A percentile compares a stretch with the other conserved stretches of the same genome.
phyloP scores from a whole-genome alignment of 345 rosid species.

The Salix purpurea region DNA sequence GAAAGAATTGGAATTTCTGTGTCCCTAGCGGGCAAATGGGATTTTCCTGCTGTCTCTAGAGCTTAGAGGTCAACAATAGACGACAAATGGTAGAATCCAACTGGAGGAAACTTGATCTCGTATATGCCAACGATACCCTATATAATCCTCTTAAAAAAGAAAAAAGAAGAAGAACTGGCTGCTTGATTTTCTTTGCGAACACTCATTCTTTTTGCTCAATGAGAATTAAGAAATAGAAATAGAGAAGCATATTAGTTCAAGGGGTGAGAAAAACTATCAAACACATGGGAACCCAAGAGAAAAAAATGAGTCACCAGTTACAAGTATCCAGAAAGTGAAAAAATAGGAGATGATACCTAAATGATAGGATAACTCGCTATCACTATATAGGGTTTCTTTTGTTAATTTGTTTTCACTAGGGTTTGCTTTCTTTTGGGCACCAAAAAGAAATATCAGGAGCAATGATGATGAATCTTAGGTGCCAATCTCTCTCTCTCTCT shows the following conservation, averaged over 20 bases:
- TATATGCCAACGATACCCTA: too few relatives aligned
- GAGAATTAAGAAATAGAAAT: neutral
- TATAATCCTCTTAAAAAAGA: too few relatives aligned
- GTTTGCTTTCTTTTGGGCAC: slow-evolving; percentile 28
- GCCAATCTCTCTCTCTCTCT: slow-evolving; percentile 51
- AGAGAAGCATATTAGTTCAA: neutral
- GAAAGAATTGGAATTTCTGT: slow-evolving; percentile 19
- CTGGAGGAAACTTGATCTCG: too few relatives aligned
- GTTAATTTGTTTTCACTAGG: slow-evolving; percentile 2
- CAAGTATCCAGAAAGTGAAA: neutral
- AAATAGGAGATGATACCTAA: neutral
- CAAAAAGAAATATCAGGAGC: slow-evolving; percentile 40
- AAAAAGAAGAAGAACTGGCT: too few relatives aligned
- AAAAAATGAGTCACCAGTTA: neutral
- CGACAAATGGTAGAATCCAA: slow-evolving; percentile 21
- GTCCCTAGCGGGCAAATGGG: slow-evolving; percentile 15
- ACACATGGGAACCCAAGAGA: neutral
- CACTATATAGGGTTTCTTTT: slow-evolving; percentile 20
- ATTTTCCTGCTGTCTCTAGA: slow-evolving; percentile 12
- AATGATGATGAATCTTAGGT: slow-evolving; percentile 92
- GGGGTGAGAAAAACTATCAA: neutral
- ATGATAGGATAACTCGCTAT: slow-evolving; percentile 6
- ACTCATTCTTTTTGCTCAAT: neutral
- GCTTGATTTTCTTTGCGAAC: neutral
- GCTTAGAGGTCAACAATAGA: slow-evolving; percentile 30